Base-by-base conservation (phyloP, 176 grass and related monocot genomes). In the Aegilops sharonensis region DNA sequence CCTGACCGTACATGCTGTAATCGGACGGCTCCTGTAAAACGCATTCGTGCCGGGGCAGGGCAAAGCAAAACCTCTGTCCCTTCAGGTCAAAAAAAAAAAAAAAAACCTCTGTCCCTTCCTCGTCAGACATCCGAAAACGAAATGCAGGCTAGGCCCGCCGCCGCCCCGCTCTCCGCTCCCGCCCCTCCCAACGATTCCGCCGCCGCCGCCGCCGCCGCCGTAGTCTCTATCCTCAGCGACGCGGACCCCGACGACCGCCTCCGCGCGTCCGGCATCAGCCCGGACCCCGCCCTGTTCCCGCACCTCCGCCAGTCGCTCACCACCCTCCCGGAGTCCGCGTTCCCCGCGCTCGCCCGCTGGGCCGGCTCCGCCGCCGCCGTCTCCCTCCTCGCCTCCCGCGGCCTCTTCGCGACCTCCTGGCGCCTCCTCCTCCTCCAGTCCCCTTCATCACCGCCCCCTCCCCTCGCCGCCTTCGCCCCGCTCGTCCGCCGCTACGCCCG, bases 401-500 rank as follows among this genome's bases (percentile, higher is more conserved):
- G 86, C 59, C 84, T 93, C 63, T 92, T 97, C 52, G 75, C 89
- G 17, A 24, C 95, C 54, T 82, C 92, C 27, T 97, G 95, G 92
- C 89, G 88, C 35, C 74, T 97, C 48, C 90, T 94, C 48, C 90
- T 94, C 5, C 18, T 21, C 54, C 54, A 59, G 18, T 39, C 59
- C 4, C 36, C 68, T 27, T 48, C 57, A 3, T 63, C 60, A 5
- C 39, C 78, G 17, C 83, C 90, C 0, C 81, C 84, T 40, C 88
- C 88, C 27, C 92, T 97, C 24, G 35, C 77, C 30, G 81, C 94
- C 21, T 97, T 97, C 67, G 86, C 84, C 3, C 72, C 90, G 59
- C 88, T 97, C 73, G 77, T 97, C 40, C 95, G 90, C 62, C 92
- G 88, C 64, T 94, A 94, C 81, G 86, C 90, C 43, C 92, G 92